phyloP scores from a whole-genome alignment of 83 land plant species.

The Larix sibirica region DNA sequence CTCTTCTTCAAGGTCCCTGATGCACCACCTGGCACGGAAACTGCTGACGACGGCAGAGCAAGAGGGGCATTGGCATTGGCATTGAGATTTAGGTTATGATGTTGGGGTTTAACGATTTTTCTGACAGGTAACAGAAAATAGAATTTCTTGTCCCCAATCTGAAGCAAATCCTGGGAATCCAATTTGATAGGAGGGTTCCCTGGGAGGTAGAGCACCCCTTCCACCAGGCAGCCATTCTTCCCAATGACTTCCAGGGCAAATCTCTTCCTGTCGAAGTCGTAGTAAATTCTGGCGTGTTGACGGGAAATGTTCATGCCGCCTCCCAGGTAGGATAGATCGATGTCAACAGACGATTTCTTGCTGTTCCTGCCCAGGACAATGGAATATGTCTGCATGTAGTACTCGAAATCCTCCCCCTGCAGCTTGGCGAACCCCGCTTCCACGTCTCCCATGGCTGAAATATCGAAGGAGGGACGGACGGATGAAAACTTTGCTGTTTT shows the following conservation, averaged over 20 bases:
- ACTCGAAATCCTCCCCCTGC: constrained; percentile 99
- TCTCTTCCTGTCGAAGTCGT: constrained; percentile 88
- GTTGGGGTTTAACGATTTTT: constrained; percentile 41
- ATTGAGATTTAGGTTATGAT: constrained; percentile 6
- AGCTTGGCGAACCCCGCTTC: constrained; percentile 99
- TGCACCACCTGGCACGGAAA: constrained; percentile 6
- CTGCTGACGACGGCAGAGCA: neutral
- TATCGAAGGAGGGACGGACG: too few relatives aligned
- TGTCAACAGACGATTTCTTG: constrained; percentile 90
- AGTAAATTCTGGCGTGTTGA: constrained; percentile 96
- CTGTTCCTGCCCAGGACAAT: constrained; percentile 93
- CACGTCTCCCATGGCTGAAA: constrained; percentile 31
- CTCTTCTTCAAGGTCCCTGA: constrained; percentile 1
- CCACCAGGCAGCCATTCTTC: constrained; percentile 94
- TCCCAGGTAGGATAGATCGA: constrained; percentile 88
- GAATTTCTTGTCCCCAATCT: constrained; percentile 96
- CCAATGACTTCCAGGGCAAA: constrained; percentile 95
- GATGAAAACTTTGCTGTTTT: too few relatives aligned
- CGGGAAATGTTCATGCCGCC: constrained; percentile 99
- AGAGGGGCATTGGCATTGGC: neutral
- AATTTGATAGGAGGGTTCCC: constrained; percentile 86
- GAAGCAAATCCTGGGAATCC: constrained; percentile 93
- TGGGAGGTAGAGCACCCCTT: constrained; percentile 83
- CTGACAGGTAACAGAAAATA: constrained; percentile 87
- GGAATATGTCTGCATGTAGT: constrained; percentile 98